These are phyloP conservation scores for Spatholobus suberectus DNA, from an alignment of 306 rosid species.

Conservation along the genomic window DNA sequence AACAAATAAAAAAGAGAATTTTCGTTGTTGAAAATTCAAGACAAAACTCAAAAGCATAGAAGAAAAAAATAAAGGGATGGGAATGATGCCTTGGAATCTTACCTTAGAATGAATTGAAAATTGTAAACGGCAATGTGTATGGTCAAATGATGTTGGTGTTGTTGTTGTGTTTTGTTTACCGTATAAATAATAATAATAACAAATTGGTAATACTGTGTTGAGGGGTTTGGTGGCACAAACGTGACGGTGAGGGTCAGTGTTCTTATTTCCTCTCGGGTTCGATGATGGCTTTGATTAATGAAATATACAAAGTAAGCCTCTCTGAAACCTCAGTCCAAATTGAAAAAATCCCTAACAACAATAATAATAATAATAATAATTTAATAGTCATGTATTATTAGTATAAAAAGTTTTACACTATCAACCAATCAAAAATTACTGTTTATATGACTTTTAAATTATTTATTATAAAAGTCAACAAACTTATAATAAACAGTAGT, in stretches of 20 bases:
- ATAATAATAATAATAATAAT: too few relatives aligned
- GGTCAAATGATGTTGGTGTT: slow-evolving; percentile 29
- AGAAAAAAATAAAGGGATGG: neutral
- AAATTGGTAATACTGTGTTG: neutral
- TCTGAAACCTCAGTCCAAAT: slow-evolving; percentile 35
- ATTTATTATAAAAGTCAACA: too few relatives aligned
- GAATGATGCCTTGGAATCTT: slow-evolving; percentile 48
- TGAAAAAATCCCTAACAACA: neutral
- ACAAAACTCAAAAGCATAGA: neutral
- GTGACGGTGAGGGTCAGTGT: slow-evolving; percentile 11
- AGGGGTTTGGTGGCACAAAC: slow-evolving; percentile 15
- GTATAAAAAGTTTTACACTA: too few relatives aligned
- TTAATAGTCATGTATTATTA: too few relatives aligned
- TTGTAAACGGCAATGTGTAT: neutral
- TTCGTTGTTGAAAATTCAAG: neutral
- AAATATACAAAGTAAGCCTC: neutral
- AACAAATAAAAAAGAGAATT: neutral
- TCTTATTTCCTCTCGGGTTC: neutral
- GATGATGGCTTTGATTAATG: slow-evolving; percentile 11
- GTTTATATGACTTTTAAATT: too few relatives aligned
- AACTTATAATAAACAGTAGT: too few relatives aligned
- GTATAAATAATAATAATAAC: neutral
- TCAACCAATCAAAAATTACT: too few relatives aligned
- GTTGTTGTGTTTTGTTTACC: neutral
- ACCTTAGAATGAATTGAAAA: neutral